Conservation (phyloP, 805 yeast species). For the Starmerella bombi region DNA sequence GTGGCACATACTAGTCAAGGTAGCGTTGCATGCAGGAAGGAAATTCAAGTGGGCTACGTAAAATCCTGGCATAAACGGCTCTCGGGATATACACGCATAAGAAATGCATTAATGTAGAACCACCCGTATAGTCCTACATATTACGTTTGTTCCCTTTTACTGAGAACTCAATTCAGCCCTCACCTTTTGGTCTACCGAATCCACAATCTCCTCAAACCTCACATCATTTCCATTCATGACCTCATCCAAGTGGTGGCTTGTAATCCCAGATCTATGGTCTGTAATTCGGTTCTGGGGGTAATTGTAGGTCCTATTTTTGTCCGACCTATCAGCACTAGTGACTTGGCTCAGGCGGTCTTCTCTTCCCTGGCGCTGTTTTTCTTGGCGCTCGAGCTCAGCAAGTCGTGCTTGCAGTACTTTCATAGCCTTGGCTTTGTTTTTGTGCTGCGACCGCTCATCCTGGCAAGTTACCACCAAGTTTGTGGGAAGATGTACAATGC, state of each 20-base stretch:
- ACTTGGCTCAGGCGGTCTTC: conserved; percentile 70
- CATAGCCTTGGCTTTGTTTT: conserved; percentile 86
- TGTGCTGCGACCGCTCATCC: conserved; percentile 89
- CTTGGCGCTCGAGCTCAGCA: conserved; percentile 64
- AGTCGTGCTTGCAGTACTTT: conserved; percentile 66
- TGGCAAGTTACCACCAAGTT: conserved; percentile 84
- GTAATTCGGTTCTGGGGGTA: conserved; percentile 86
- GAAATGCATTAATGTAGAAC: too few relatives aligned
- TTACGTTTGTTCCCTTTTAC: too few relatives aligned
- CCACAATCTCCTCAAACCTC: conserved; percentile 40
- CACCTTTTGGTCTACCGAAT: conserved; percentile 38
- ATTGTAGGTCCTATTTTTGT: conserved; percentile 87
- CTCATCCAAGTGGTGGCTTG: conserved; percentile 61
- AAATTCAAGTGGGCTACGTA: too few relatives aligned
- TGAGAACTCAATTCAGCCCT: too few relatives aligned
- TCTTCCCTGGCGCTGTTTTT: conserved; percentile 51
- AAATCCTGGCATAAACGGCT: too few relatives aligned
- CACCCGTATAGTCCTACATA: too few relatives aligned
- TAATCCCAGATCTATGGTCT: conserved; percentile 79
- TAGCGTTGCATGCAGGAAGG: too few relatives aligned
- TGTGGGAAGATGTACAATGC: conserved; percentile 82
- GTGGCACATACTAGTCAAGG: too few relatives aligned
- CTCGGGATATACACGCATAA: too few relatives aligned
- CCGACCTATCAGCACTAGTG: conserved; percentile 75
- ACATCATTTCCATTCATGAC: conserved; percentile 42